phyloP scores from a whole-genome alignment of 164 flowering plant genomes.

The Umbellularia californica region DNA sequence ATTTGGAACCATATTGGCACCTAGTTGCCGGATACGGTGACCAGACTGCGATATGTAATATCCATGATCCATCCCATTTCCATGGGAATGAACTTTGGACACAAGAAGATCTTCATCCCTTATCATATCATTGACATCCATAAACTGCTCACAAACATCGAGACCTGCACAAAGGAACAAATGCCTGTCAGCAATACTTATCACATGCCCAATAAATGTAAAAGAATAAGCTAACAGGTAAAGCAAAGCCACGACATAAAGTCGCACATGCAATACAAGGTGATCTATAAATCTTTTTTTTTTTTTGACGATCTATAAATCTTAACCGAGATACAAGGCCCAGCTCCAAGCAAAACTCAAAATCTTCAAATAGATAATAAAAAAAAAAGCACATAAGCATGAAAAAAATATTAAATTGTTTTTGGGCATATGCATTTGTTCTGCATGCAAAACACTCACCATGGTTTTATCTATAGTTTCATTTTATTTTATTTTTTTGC shows the following conservation, averaged over 20 bases:
- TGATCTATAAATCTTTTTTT: no score
- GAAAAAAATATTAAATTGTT: no score
- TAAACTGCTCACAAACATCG: conserved; percentile 93
- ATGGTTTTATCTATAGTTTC: no score
- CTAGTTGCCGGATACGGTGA: conserved; percentile 53
- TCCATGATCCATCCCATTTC: conserved; percentile 46
- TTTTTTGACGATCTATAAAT: no score
- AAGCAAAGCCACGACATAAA: not conserved
- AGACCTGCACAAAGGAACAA: conserved; percentile 50
- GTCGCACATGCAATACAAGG: not conserved
- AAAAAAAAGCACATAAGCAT: no score
- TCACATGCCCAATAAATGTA: not conserved
- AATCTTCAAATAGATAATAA: no score
- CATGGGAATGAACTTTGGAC: conserved; percentile 43
- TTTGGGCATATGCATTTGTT: no score
- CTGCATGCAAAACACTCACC: no score
- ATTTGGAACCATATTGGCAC: conserved; percentile 68
- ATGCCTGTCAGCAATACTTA: not conserved
- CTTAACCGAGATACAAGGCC: no score
- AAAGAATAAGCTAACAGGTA: not conserved
- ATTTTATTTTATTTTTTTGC: no score
- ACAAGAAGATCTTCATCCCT: conserved; percentile 87
- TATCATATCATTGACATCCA: conserved; percentile 97
- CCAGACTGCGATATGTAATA: conserved; percentile 40
- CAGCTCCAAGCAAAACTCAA: no score